Evolutionary conservation across 208 protist genomes (phyloP), one percentile per base, ranked within the genome.

Genomic region (Kentomonas sorsogonicus): DNA sequence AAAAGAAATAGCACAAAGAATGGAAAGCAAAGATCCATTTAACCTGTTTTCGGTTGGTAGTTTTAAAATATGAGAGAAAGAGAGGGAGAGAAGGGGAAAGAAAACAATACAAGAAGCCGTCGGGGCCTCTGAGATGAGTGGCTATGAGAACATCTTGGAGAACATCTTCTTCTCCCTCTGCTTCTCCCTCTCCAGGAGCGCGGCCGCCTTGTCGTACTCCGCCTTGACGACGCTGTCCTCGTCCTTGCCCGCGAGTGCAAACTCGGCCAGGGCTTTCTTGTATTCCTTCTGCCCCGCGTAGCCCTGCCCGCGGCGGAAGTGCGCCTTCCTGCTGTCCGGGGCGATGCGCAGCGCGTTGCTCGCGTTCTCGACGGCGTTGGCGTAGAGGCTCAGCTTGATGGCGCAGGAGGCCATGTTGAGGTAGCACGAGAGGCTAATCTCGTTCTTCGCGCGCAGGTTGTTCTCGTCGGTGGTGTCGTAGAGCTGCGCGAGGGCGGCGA

Each of bases 321-420:
- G 60, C 33, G 79, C 83, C 64, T 91, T 91, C 2, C 75, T 54
- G 45, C 85, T 70, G 31, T 75, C 48, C 20, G 75, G 76, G 20
- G 60, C 47, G 16, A 86, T 25, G 23, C 85, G 79, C 1, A 91
- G 62, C 13, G 79, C 83, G 26, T 56, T 53, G 15, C 57, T 86
- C 71, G 71, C 74, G 72, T 91, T 91, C 67, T 87, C 86, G 25
- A 84, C 53, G 3, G 74, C 72, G 39, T 86, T 84, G 31, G 53
- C 45, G 77, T 77, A 91, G 30, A 84, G 31, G 41, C 70, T 66
- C 9, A 85, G 64, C 54, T 87, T 86, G 15, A 85, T 69, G 52
- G 72, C 80, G 66, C 79, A 84, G 22, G 77, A 83, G 48, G 83
- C 76, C 31, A 88, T 91, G 69, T 91, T 91, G 41, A 91, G 66